Evolutionary conservation across 2,329 filamentous ascomycete species (phyloP).

Genomic region (Karstenula rhodostoma): DNA sequence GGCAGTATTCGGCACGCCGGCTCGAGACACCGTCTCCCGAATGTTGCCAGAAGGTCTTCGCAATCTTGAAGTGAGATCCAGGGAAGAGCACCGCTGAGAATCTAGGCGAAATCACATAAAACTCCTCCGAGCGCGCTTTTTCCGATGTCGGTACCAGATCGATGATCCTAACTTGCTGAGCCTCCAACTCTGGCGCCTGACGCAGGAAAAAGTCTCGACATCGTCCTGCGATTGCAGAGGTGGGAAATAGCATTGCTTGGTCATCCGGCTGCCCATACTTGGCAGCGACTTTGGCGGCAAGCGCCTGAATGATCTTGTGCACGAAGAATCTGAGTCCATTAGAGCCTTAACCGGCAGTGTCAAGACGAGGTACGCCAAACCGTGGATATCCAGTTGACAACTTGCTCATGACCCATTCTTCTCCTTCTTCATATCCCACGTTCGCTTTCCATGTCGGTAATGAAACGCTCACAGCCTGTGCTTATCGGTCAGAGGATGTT

Average conservation of each 20-base stretch:
- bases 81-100: conserved; percentile 72
- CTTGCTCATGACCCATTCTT: conserved; percentile 82
- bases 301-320: conserved; percentile 79
- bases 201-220: conserved; percentile 77
- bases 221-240: conserved; percentile 70
- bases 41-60: conserved; percentile 98
- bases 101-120: conserved; percentile 54
- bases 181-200: conserved; percentile 63
- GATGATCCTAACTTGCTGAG: conserved; percentile 62
- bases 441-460: conserved; percentile 92
- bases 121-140: conserved; percentile 58
- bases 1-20: conserved; percentile 88
- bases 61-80: conserved; percentile 70
- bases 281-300: conserved; percentile 73
- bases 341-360: conserved; percentile 13
- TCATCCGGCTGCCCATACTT: conserved; percentile 69
- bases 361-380: conserved; percentile 52
- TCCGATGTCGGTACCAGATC: conserved; percentile 70
- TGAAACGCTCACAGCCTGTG: conserved; percentile 92
- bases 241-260: conserved; percentile 85
- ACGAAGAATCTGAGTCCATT: conserved; percentile 78
- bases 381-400: conserved; percentile 93
- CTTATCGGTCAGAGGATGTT: conserved; percentile 24
- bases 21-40: conserved; percentile 92
- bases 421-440: conserved; percentile 91